Evolutionary conservation across 805 yeast genomes (phyloP).

Genomic region (Metschnikowia rubicola): DNA sequence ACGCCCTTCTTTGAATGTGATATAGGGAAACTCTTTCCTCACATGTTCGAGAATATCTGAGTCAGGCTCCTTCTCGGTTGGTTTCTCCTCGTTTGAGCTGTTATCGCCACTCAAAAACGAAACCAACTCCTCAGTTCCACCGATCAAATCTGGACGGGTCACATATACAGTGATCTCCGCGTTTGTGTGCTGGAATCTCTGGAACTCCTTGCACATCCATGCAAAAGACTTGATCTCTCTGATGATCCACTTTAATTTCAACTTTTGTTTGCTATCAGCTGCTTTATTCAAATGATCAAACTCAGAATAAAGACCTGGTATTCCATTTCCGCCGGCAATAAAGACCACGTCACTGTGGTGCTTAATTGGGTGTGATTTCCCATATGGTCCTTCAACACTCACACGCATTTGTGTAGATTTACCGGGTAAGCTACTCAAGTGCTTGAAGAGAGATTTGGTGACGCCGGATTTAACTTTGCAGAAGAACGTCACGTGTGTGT

Average conservation of each 20-base stretch:
- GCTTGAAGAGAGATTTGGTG: slow-evolving; percentile 29
- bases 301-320: slow-evolving; percentile 53
- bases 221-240: slow-evolving; percentile 37
- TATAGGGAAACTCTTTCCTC: slow-evolving; percentile 26
- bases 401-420: slow-evolving; percentile 27
- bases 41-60: slow-evolving; percentile 10
- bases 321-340: slow-evolving; percentile 73
- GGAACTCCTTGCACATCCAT: slow-evolving; percentile 39
- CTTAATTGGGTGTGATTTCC: slow-evolving; percentile 46
- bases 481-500: slow-evolving; percentile 25
- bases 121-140: slow-evolving; percentile 13
- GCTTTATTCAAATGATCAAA: slow-evolving; percentile 27
- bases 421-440: slow-evolving; percentile 27
- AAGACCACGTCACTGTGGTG: slow-evolving; percentile 53
- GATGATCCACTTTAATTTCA: slow-evolving; percentile 37
- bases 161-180: slow-evolving; percentile 39
- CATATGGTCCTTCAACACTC: slow-evolving; percentile 68
- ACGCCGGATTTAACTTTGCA: slow-evolving; percentile 38
- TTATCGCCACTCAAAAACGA: background rate
- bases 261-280: slow-evolving; percentile 8
- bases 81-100: slow-evolving; percentile 1
- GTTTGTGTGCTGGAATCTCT: slow-evolving; percentile 28
- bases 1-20: slow-evolving; percentile 45
- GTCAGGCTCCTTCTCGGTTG: background rate
- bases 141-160: slow-evolving; percentile 9